These are phyloP conservation scores for Mortierella hygrophila DNA, from an alignment of 192 early-diverging fungal genomes.

Conservation along the genomic window DNA sequence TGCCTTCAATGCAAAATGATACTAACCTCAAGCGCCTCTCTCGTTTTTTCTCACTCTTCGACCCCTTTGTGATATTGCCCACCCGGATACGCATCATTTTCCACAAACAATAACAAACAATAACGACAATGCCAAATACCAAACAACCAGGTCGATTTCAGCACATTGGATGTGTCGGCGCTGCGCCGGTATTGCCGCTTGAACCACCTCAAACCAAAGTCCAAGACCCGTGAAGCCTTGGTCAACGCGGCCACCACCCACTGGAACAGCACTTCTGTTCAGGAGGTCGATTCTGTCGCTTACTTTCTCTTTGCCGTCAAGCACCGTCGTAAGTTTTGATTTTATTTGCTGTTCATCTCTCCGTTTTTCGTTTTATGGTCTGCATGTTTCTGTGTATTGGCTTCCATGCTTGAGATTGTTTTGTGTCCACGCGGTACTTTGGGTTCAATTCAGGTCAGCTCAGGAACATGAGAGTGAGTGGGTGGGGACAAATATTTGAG, in stretches of 20 bases:
- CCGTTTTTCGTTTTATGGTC: not conserved
- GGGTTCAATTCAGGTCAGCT: not conserved
- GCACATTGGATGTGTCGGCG: conserved; percentile 27
- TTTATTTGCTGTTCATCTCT: not conserved
- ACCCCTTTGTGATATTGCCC: no score
- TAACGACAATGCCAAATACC: not conserved
- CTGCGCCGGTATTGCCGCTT: conserved; percentile 50
- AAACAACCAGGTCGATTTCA: conserved; percentile 27
- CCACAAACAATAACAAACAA: not conserved
- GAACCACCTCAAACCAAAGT: conserved; percentile 49
- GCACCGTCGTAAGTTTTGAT: conserved; percentile 44
- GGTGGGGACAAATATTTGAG: not conserved
- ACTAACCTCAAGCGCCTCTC: no score
- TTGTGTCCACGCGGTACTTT: no score
- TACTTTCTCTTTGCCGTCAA: conserved; percentile 56
- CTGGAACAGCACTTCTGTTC: conserved; percentile 28
- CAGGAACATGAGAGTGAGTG: not conserved
- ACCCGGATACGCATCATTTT: not conserved
- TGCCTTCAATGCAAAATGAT: no score
- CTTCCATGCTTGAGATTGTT: no score
- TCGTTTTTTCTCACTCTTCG: no score
- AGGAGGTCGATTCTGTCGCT: conserved; percentile 50
- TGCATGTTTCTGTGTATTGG: not conserved
- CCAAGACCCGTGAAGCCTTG: conserved; percentile 40
- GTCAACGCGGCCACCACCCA: conserved; percentile 33